Evolutionary conservation across 148 eudicot genomes (phyloP), one percentile per base, ranked within the genome.

Genomic region (Persicaria tinctoria): DNA sequence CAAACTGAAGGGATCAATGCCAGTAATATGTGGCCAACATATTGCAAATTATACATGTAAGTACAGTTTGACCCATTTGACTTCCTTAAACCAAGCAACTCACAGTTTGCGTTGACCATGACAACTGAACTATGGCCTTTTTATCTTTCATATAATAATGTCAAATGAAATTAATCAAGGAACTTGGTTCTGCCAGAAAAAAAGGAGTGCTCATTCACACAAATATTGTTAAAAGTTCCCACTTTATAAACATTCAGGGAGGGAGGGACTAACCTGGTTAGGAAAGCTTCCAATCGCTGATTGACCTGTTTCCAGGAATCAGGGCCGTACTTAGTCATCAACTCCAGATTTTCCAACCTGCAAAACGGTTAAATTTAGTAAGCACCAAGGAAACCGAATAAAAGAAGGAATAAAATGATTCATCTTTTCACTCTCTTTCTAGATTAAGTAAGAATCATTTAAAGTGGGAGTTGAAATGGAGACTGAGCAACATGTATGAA

Each of bases 341-440:
- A 75, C 10, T 94, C 98, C 56, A 94, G 82, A 84, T 94, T 94
- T 83, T 94, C 97, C 79, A 94, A 78, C 91, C 98, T 94, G 77
- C 78, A 76, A 20, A 69, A 54, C 53, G 44, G 63, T 41, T 66
- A 41, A 1, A 14, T 44, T 8, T 5, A 66, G 70, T 41, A 66
- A 66, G 70, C 41, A 1, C 5, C 5, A 16, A 11, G 23, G 68
- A 27, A 4, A 32, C 8, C 0, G 41, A 63, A 63, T 50, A 50
- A 8, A 50, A 2, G 9, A 50, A 8, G 51, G 9, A 50, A 8
- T 9, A 9, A 50, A 5, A 50, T 8, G 12, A 63, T 27, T 55
- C 59, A 9, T 27, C 68, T 27, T 63, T 63, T 11, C 46, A 32
- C 46, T 63, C 44, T 23, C 13, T 60, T 32, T 23, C 8, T 1